Conservation (phyloP, 2,329 filamentous ascomycete species). For the Emmonsiellopsis sp. region DNA sequence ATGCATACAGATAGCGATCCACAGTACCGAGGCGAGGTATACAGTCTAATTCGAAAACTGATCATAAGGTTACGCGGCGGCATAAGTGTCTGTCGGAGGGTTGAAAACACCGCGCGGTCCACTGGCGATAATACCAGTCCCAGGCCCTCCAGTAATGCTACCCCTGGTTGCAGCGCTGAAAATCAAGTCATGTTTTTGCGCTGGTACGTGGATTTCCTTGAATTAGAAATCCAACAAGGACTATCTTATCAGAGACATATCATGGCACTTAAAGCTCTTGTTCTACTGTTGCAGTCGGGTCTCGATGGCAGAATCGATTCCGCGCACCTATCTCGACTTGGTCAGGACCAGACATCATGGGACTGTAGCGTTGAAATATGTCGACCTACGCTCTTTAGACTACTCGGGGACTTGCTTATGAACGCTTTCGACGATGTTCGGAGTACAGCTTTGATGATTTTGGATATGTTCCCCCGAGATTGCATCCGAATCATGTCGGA, state of each 20-base stretch:
- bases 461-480: conserved; percentile 30
- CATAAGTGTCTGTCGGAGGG: conserved; percentile 32
- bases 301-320: conserved; percentile 43
- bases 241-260: conserved; percentile 87
- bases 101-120: neutral
- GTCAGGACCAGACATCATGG: conserved; percentile 42
- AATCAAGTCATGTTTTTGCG: conserved; percentile 45
- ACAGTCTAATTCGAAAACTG: conserved; percentile 65
- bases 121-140: neutral
- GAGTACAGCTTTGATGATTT: conserved; percentile 39
- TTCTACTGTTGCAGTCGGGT: conserved; percentile 58
- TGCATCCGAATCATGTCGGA: conserved; percentile 10
- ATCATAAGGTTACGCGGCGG: conserved; percentile 64
- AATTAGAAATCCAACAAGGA: conserved; percentile 64
- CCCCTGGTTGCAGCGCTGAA: neutral
- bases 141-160: neutral
- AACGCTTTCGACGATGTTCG: conserved; percentile 93
- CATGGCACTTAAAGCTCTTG: conserved; percentile 63
- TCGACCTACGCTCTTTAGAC: conserved; percentile 31
- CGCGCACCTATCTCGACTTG: conserved; percentile 36
- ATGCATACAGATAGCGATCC: conserved; percentile 79
- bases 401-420: conserved; percentile 68
- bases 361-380: conserved; percentile 39
- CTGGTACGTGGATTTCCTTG: conserved; percentile 66
- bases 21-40: conserved; percentile 72